These are phyloP conservation scores for Talaromyces thailandensis DNA, from an alignment of 495 filamentous ascomycete genomes.

Conservation along the genomic window DNA sequence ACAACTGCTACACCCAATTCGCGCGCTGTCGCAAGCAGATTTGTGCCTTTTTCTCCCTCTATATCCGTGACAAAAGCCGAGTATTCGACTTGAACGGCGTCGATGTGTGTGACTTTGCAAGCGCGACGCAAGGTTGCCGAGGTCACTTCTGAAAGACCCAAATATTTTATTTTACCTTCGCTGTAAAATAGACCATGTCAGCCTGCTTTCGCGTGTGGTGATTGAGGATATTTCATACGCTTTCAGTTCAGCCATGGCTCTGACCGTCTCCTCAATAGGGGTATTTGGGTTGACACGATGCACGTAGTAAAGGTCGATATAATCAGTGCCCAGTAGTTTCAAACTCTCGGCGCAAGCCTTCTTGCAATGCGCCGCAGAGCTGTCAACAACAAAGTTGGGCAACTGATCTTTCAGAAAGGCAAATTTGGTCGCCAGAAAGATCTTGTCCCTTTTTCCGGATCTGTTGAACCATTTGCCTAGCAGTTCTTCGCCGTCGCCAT, in stretches of 20 bases:
- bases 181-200: slow-evolving; percentile 10
- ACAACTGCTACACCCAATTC: slow-evolving; percentile 37
- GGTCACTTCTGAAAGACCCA: slow-evolving; percentile 29
- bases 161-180: slow-evolving; percentile 39
- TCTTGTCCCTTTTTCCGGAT: slow-evolving; percentile 40
- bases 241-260: slow-evolving; percentile 39
- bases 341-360: slow-evolving; percentile 36
- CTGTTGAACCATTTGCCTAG: slow-evolving; percentile 46
- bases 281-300: slow-evolving; percentile 28
- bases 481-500: slow-evolving; percentile 40
- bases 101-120: slow-evolving; percentile 21
- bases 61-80: slow-evolving; percentile 40
- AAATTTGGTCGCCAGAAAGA: slow-evolving; percentile 51
- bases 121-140: slow-evolving; percentile 31
- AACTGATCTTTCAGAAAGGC: slow-evolving; percentile 21
- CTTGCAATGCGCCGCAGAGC: slow-evolving; percentile 34
- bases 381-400: slow-evolving; percentile 16
- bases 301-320: slow-evolving; percentile 36
- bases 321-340: slow-evolving; percentile 27
- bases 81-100: slow-evolving; percentile 37
- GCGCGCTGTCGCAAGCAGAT: slow-evolving; percentile 38
- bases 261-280: slow-evolving; percentile 40
- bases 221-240: slow-evolving; percentile 18
- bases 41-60: slow-evolving; percentile 33
- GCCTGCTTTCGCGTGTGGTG: neutral